Evolutionary conservation across 116 monocot species (phyloP).

Genomic region (Cymodocea nodosa): DNA sequence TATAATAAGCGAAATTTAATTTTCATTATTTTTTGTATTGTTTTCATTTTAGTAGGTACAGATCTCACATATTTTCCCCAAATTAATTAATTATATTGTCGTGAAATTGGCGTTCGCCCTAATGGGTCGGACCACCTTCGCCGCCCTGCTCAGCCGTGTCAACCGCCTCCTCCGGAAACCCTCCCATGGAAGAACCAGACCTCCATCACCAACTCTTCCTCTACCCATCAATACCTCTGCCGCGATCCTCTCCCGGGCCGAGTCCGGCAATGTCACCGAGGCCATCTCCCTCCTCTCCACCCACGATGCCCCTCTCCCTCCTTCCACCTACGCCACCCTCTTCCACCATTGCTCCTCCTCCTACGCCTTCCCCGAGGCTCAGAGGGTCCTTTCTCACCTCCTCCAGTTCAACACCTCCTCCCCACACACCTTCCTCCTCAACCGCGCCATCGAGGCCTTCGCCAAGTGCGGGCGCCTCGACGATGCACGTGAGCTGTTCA

Average conservation of each 20-base stretch:
- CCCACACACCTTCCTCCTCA: constrained; percentile 59
- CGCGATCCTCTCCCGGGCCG: constrained; percentile 25
- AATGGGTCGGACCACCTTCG: constrained; percentile 3
- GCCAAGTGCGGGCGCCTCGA: constrained; percentile 22
- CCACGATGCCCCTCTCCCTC: constrained; percentile 11
- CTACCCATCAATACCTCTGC: not conserved
- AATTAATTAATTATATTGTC: too few relatives aligned
- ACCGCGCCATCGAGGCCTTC: constrained; percentile 59
- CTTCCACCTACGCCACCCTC: constrained; percentile 25
- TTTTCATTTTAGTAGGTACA: too few relatives aligned
- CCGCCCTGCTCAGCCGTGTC: not conserved
- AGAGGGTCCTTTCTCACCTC: constrained; percentile 40
- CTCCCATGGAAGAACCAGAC: not conserved
- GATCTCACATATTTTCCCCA: too few relatives aligned
- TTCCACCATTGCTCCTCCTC: constrained; percentile 37
- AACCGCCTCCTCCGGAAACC: not conserved
- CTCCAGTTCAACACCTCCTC: constrained; percentile 22
- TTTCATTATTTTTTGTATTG: too few relatives aligned
- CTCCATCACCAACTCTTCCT: not conserved
- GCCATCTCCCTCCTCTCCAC: constrained; percentile 25
- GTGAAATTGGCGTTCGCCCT: too few relatives aligned
- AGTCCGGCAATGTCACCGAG: constrained; percentile 18
- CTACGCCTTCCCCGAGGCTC: constrained; percentile 16
- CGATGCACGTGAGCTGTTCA: constrained; percentile 63
- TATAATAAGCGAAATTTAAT: too few relatives aligned